These are phyloP conservation scores for Ustilago bromivora DNA, from an alignment of 1,284 basidiomycete genomes.

Conservation along the genomic window DNA sequence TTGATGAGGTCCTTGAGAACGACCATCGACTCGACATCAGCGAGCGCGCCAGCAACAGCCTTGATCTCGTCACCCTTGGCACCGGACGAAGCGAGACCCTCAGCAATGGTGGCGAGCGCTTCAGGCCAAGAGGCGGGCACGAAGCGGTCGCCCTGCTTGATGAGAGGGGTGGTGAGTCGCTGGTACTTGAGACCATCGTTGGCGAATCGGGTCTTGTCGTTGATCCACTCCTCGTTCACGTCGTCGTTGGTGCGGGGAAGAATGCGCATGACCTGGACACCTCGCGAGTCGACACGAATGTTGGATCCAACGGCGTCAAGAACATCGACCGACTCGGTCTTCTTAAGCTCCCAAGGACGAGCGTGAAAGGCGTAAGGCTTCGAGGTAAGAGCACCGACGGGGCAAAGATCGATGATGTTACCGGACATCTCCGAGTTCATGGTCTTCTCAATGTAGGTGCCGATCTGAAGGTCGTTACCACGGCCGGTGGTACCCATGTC, in stretches of 20 bases:
- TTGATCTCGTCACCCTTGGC: constrained; percentile 96
- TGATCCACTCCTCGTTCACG: constrained; percentile 99
- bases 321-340: constrained; percentile 97
- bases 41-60: constrained; percentile 90
- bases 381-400: constrained; percentile 94
- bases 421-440: constrained; percentile 98
- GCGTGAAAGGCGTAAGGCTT: constrained; percentile 98
- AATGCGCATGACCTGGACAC: constrained; percentile 95
- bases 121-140: constrained; percentile 93
- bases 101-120: constrained; percentile 82
- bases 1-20: constrained; percentile 95
- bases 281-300: constrained; percentile 95
- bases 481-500: constrained; percentile 96
- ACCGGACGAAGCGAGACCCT: constrained; percentile 82
- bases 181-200: constrained; percentile 97
- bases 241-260: constrained; percentile 97
- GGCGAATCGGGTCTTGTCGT: constrained; percentile 97
- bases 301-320: constrained; percentile 97
- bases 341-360: constrained; percentile 98
- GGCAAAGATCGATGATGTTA: constrained; percentile 95
- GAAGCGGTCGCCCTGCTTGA: constrained; percentile 92
- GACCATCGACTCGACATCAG: constrained; percentile 93
- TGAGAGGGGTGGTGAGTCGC: constrained; percentile 89
- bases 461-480: constrained; percentile 98
- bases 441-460: constrained; percentile 96